phyloP scores from a whole-genome alignment of 2,329 filamentous ascomycete genomes.

The Ceratocystis lukuohia region DNA sequence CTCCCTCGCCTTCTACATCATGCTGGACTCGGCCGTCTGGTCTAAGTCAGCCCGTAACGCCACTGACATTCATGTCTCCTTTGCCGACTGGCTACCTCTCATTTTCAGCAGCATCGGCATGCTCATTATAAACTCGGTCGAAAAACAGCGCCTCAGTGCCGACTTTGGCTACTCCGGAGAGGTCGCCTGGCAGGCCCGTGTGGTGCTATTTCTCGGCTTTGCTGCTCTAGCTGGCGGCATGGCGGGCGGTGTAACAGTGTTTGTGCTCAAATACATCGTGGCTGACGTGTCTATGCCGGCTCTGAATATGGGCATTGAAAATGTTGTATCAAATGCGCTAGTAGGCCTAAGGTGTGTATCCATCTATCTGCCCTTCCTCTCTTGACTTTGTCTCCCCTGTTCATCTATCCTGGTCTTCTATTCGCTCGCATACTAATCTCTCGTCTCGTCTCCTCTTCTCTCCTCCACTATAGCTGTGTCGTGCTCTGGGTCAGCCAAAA shows the following conservation, averaged over 20 bases:
- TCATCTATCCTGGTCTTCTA: too few relatives aligned
- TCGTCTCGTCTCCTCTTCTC: background rate
- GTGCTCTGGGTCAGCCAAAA: slow-evolving; percentile 58
- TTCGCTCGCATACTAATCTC: background rate
- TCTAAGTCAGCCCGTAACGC: slow-evolving; percentile 48
- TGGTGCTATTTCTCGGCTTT: slow-evolving; percentile 55
- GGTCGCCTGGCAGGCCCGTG: slow-evolving; percentile 55
- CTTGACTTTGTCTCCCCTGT: background rate
- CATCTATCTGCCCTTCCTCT: slow-evolving; percentile 3
- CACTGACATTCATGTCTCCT: slow-evolving; percentile 47
- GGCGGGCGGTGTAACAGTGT: slow-evolving; percentile 55
- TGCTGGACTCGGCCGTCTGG: slow-evolving; percentile 56
- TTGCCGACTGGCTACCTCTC: slow-evolving; percentile 57
- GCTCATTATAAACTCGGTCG: slow-evolving; percentile 58
- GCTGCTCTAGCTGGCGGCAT: slow-evolving; percentile 52
- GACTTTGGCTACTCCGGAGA: slow-evolving; percentile 50
- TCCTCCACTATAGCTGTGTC: slow-evolving; percentile 36
- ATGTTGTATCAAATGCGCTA: slow-evolving; percentile 50
- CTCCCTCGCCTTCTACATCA: slow-evolving; percentile 54
- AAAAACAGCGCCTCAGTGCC: slow-evolving; percentile 50
- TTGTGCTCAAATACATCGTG: slow-evolving; percentile 52
- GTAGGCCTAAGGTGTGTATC: slow-evolving; percentile 44
- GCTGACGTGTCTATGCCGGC: slow-evolving; percentile 44
- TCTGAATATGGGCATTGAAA: slow-evolving; percentile 51
- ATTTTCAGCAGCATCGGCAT: slow-evolving; percentile 54